A percentile compares a stretch with the other conserved stretches of the same genome.
Conservation (phyloP, 345 rosid species). For the Arabis alpina region DNA sequence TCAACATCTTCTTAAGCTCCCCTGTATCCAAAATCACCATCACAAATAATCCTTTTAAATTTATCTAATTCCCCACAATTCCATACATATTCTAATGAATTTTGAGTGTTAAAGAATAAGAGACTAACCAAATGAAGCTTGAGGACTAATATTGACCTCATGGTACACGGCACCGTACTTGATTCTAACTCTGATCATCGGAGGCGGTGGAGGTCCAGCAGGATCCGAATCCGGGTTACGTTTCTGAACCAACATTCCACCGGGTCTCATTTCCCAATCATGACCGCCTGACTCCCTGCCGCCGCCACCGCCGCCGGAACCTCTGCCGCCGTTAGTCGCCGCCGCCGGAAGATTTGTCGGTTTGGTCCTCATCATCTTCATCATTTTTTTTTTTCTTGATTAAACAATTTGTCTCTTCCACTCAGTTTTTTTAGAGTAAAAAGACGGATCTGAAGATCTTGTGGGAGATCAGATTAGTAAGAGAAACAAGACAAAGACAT, state of each 20-base stretch:
- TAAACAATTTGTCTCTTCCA: background rate
- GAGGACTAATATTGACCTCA: conserved; percentile 76
- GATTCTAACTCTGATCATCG: conserved; percentile 87
- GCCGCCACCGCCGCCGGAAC: conserved; percentile 47
- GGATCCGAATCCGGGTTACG: conserved; percentile 76
- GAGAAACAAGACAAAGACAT: conserved; percentile 49
- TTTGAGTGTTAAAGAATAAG: background rate
- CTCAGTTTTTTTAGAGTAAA: background rate
- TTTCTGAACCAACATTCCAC: conserved; percentile 98
- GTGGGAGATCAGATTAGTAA: conserved; percentile 45
- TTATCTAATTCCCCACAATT: background rate
- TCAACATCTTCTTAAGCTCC: conserved; percentile 93
- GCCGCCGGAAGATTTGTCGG: conserved; percentile 49
- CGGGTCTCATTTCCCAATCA: conserved; percentile 96
- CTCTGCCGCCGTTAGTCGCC: conserved; percentile 45
- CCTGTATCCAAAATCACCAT: conserved; percentile 51
- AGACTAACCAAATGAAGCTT: conserved; percentile 85
- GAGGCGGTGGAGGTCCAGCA: conserved; percentile 66
- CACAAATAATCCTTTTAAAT: no score
- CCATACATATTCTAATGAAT: background rate
- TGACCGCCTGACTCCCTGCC: conserved; percentile 58
- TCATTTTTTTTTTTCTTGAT: conserved; percentile 41
- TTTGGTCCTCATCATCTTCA: conserved; percentile 81
- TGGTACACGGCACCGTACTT: conserved; percentile 87
- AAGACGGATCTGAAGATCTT: conserved; percentile 52